Evolutionary conservation across 257 asterid species (phyloP).

Genomic region (Handroanthus guayacan): DNA sequence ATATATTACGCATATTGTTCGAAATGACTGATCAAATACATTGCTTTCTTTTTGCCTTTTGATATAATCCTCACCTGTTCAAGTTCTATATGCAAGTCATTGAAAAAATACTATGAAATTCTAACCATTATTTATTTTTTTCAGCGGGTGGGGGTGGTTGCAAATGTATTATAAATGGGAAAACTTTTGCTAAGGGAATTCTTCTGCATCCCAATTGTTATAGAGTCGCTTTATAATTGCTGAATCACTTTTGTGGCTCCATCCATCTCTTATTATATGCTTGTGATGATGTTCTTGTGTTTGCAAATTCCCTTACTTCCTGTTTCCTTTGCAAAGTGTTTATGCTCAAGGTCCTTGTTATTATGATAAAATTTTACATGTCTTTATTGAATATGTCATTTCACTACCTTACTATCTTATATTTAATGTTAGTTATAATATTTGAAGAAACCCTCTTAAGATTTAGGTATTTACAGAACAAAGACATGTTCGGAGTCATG

Average conservation of each 20-base stretch:
- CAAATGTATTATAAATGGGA: no score
- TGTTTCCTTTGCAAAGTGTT: not conserved
- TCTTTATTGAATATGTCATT: not conserved
- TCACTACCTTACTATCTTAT: not conserved
- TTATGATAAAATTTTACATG: not conserved
- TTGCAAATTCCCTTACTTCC: no score
- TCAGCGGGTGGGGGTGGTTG: no score
- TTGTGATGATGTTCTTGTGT: not conserved
- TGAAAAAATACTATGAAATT: not conserved
- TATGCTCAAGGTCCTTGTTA: not conserved
- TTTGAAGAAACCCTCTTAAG: not conserved
- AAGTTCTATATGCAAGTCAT: not conserved
- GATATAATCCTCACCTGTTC: not conserved
- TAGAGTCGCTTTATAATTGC: not conserved
- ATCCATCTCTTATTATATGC: not conserved
- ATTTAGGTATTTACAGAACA: not conserved
- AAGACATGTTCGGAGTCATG: not conserved
- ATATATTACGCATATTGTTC: not conserved
- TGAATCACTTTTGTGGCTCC: not conserved
- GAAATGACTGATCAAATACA: not conserved
- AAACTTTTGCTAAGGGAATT: no score
- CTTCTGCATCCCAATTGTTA: not conserved
- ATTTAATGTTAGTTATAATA: not conserved
- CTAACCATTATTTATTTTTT: not conserved
- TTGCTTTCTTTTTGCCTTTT: constrained; percentile 7